These are phyloP conservation scores for Purpureocillium lavendulum DNA, from an alignment of 2,329 filamentous ascomycete species.

Conservation along the genomic window DNA sequence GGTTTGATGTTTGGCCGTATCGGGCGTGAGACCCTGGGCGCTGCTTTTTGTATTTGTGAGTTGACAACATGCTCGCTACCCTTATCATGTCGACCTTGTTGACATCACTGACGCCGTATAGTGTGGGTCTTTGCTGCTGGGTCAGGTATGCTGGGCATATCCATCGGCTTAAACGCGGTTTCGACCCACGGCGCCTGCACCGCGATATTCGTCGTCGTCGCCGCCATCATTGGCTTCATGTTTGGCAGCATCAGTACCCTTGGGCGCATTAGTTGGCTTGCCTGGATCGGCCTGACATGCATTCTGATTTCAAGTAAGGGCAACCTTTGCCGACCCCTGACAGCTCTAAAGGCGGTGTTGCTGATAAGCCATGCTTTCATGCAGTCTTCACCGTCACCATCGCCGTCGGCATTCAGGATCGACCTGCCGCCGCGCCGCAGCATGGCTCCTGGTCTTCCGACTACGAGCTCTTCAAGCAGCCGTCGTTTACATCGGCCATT, in stretches of 20 bases:
- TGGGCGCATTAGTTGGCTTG: slow-evolving; percentile 17
- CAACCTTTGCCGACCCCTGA: background rate
- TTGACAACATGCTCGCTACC: too few relatives aligned
- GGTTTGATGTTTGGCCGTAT: slow-evolving; percentile 36
- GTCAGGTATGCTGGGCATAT: slow-evolving; percentile 29
- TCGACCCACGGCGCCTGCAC: slow-evolving; percentile 18
- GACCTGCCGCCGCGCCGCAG: slow-evolving; percentile 14
- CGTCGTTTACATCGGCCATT: slow-evolving; percentile 20
- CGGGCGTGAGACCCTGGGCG: slow-evolving; percentile 33
- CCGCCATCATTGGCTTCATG: slow-evolving; percentile 15
- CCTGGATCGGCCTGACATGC: slow-evolving; percentile 14
- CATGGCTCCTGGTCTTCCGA: slow-evolving; percentile 15
- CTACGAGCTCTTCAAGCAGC: slow-evolving; percentile 18
- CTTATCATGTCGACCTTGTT: too few relatives aligned
- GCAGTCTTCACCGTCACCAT: slow-evolving; percentile 5
- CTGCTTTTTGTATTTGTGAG: slow-evolving; percentile 24
- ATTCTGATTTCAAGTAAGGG: slow-evolving; percentile 13
- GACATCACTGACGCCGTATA: background rate
- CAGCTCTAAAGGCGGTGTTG: too few relatives aligned
- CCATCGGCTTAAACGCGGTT: slow-evolving; percentile 25
- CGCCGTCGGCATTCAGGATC: slow-evolving; percentile 6
- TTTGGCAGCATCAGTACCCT: slow-evolving; percentile 19
- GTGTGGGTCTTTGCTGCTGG: slow-evolving; percentile 19
- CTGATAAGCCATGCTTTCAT: too few relatives aligned
- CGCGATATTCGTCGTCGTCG: slow-evolving; percentile 20